Evolutionary conservation across 1,139 yeast genomes (phyloP).

Genomic region (Sugiyamaella paludigena): DNA sequence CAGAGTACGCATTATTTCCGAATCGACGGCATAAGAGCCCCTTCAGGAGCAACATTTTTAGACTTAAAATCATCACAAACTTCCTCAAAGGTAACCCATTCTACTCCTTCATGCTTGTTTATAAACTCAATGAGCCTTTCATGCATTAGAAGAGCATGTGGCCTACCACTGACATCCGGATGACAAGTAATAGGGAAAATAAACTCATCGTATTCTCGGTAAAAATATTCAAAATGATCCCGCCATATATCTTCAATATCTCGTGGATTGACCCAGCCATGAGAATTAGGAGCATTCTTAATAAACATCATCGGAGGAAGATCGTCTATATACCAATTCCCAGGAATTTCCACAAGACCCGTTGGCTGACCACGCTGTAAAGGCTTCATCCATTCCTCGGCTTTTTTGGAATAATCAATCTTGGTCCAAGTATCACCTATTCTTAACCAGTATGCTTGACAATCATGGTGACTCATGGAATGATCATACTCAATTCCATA

Average conservation of each 20-base stretch:
- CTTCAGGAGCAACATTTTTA: neutral
- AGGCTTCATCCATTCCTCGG: constrained; percentile 39
- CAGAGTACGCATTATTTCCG: neutral
- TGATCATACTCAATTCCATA: constrained; percentile 35
- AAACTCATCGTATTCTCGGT: constrained; percentile 37
- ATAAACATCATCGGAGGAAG: constrained; percentile 39
- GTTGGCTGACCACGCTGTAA: constrained; percentile 33
- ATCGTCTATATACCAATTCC: constrained; percentile 38
- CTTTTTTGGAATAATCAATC: constrained; percentile 35
- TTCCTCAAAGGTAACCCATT: constrained; percentile 40
- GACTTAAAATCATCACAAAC: constrained; percentile 35
- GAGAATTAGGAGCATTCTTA: constrained; percentile 32
- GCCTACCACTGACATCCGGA: constrained; percentile 38
- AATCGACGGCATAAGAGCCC: constrained; percentile 1
- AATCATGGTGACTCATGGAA: constrained; percentile 37
- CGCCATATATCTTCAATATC: constrained; percentile 38
- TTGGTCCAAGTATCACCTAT: constrained; percentile 39
- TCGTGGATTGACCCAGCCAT: constrained; percentile 37
- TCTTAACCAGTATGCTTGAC: constrained; percentile 38
- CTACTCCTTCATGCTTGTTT: constrained; percentile 38
- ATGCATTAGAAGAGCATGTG: constrained; percentile 37
- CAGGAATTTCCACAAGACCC: constrained; percentile 38
- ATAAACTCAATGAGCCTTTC: constrained; percentile 37
- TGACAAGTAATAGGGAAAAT: constrained; percentile 38
- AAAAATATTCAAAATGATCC: constrained; percentile 31